Base-by-base conservation (phyloP, 2,329 filamentous ascomycete species). In the Ceratocystis colombiana region DNA sequence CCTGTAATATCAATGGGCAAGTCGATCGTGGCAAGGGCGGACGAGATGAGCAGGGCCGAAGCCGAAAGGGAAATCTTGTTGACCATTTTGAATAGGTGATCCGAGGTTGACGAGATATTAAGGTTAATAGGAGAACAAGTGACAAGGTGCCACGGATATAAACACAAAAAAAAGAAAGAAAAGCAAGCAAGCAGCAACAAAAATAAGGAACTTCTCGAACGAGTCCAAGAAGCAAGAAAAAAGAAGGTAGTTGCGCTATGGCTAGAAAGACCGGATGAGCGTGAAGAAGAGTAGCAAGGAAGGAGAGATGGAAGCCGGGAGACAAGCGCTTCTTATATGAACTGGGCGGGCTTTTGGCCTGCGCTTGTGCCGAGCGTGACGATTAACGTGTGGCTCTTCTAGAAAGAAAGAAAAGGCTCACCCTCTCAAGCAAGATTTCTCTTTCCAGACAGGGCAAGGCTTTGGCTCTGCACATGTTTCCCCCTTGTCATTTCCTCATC, bases 61-160 rank as follows among this genome's bases (percentile, higher is more conserved):
- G 64, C 50, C 20, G 64, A 65, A 12, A 65, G 50, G 28, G 64
- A 25, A 15, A 65, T 44, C 64, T 65, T 65, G 50, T 46, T 48
- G 12, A 65, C 64, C 64, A 65, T 65, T 10, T 12, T 64, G 48
- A n/a, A 63, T 62, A 5, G 12, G 17, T 15, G 37, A 41, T 41
- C 3, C 12, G 37, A 41, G 37, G 37, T 41, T 12, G 37, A 1
- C 5, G 55, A 61, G 15, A 61, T 61, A 41, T 61, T 33, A 61
- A 61, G 57, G 46, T 50, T 50, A 50, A 50, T 20, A 22, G n/a
- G 46, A 20, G 37, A 41, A 41, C 37, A 41, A 50, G 46, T 20
- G 46, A 50, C 46, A 50, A 50, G 22, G 4, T 4, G n/a, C 46
- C 46, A 50, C 46, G 17, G n/a, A 50, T 50, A 57, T 57, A 30